Percentiles rank a stretch among this genome's conserved stretches.
Evolutionary conservation across 768 basidiomycete species (phyloP).

Genomic region (Lactarius vividus): DNA sequence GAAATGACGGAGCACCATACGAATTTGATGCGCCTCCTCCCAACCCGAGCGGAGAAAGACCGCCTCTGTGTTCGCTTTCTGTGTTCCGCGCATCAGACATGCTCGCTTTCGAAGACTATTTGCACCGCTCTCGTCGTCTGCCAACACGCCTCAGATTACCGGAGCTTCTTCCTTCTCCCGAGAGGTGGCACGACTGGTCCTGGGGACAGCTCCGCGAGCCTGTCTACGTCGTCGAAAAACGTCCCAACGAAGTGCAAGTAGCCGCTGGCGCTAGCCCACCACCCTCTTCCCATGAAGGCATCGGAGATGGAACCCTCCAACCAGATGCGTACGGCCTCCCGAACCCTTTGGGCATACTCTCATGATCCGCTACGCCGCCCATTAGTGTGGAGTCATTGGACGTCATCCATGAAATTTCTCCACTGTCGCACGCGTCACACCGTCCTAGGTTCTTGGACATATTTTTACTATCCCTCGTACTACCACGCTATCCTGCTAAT

Average conservation of each 20-base stretch:
- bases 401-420: too few relatives aligned
- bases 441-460: neutral
- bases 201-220: conserved; percentile 27
- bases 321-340: neutral
- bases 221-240: conserved; percentile 24
- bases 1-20: neutral
- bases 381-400: neutral
- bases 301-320: neutral
- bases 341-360: neutral
- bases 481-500: conserved; percentile 13
- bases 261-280: conserved; percentile 10
- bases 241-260: conserved; percentile 7
- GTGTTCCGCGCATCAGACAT: conserved; percentile 24
- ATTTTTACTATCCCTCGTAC: conserved; percentile 16
- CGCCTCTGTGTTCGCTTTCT: conserved; percentile 20
- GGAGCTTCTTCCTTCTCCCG: conserved; percentile 21
- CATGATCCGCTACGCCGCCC: neutral
- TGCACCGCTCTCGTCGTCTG: conserved; percentile 28
- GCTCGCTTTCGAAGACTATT: conserved; percentile 27
- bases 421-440: neutral
- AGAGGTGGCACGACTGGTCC: conserved; percentile 28
- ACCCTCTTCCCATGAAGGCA: neutral
- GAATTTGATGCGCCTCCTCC: neutral
- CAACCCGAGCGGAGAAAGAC: neutral
- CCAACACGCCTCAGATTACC: conserved; percentile 25